Evolutionary conservation across 176 grass and related monocot genomes (phyloP).

Genomic region (Otatea glauca): DNA sequence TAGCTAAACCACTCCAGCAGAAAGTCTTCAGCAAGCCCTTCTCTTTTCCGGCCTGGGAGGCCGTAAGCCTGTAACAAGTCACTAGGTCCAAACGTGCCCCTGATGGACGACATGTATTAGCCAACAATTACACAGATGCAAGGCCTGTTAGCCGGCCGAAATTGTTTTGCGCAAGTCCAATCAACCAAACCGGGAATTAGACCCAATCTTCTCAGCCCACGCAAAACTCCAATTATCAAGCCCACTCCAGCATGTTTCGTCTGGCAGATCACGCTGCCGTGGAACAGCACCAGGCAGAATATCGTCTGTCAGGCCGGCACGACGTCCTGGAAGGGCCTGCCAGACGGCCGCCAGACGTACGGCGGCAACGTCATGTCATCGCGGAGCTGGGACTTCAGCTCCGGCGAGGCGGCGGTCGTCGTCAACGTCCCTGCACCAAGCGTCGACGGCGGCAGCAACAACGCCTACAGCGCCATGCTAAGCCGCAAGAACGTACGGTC

Average conservation of each 20-base stretch:
- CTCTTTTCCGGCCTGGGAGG: too few relatives aligned
- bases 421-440: conserved; percentile 12
- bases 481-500: too few relatives aligned
- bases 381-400: conserved; percentile 45
- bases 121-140: not conserved
- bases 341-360: not conserved
- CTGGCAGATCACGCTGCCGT: too few relatives aligned
- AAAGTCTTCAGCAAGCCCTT: too few relatives aligned
- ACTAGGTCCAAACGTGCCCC: too few relatives aligned
- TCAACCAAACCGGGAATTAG: not conserved
- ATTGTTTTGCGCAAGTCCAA: not conserved
- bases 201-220: not conserved
- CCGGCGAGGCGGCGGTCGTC: not conserved
- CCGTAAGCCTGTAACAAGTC: too few relatives aligned
- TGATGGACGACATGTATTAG: not conserved
- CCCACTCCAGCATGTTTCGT: not conserved
- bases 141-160: not conserved
- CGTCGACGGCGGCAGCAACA: too few relatives aligned
- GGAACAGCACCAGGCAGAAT: too few relatives aligned
- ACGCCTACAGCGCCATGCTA: too few relatives aligned
- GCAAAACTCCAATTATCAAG: not conserved
- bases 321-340: not conserved
- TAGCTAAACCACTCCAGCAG: not conserved
- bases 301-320: not conserved
- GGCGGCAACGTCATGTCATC: conserved; percentile 27